Base-by-base conservation (phyloP, 176 grass and related monocot species). In the Eragrostis nindensis region DNA sequence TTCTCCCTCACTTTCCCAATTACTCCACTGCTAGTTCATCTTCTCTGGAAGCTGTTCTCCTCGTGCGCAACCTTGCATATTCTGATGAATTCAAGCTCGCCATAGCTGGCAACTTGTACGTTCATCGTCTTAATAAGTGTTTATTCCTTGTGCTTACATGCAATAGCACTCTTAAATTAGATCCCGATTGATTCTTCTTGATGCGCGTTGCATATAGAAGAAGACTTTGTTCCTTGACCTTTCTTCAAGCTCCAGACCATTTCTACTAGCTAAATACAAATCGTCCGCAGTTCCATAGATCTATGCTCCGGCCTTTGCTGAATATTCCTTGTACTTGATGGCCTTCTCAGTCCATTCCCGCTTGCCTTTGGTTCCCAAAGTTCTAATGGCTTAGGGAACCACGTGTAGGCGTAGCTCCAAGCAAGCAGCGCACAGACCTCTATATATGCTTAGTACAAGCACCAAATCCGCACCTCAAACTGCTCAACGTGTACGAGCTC, bases 391-490 rank as follows among this genome's bases (percentile, higher is more conserved):
- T 63, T 83, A 76, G 79, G 83, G 64, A 62, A 82, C 47, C 77
- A 89, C 79, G 78, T 84, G 89, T 81, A 59, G 82, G 43, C 24
- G 82, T 85, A 55, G 86, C 82, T 85, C 82, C 73, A 78, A 82
- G 84, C 76, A 84, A 68, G 11, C 24, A 1, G 82, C 66, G 91
- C 94, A 92, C 94, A 79, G 12, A 71, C 87, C 91, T 97, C 94
- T 83, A 94, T 94, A 98, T 92, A 98, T 97, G 87, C 92, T 86
- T 52, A 89, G 83, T 71, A 94, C 95, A 97, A 97, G 88, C 87
- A 92, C 90, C 95, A 94, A 94, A 90, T 94, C 89, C 85, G 87
- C 68, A 44, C 61, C 66, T 86, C 85, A 84, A 81, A 75, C 82
- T 43, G 80, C 77, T 55, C 73, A 63, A 79, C 83, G 82, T 83